These are phyloP conservation scores for Ceratocystis alfenasii DNA, from an alignment of 2,329 filamentous ascomycete genomes.

Conservation along the genomic window DNA sequence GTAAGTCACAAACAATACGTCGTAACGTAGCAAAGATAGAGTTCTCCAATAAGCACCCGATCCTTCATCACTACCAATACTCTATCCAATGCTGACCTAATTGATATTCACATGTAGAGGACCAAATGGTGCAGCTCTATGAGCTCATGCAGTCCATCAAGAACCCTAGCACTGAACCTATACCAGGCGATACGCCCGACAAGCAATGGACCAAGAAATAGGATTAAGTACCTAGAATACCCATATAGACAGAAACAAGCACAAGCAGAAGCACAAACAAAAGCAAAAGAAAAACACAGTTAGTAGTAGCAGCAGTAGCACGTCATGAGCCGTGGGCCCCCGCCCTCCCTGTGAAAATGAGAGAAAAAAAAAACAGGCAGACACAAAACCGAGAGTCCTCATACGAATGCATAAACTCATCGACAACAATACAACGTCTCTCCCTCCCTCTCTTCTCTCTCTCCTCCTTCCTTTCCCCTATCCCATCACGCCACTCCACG, in stretches of 20 bases:
- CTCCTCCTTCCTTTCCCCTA: neutral
- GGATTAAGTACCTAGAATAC: neutral
- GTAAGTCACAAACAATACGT: constrained; percentile 39
- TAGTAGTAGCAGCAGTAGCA: too few relatives aligned
- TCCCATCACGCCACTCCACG: neutral
- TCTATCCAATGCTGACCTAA: neutral
- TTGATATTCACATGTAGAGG: constrained; percentile 44
- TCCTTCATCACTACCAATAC: neutral
- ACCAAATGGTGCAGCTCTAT: constrained; percentile 87
- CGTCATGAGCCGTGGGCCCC: too few relatives aligned
- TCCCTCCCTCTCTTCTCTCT: neutral
- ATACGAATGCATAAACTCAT: neutral
- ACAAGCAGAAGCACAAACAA: neutral
- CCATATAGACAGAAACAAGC: neutral
- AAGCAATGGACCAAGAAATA: constrained; percentile 16
- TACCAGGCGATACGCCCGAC: constrained; percentile 6
- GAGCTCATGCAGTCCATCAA: constrained; percentile 80
- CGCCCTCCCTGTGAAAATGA: neutral
- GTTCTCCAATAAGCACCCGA: too few relatives aligned
- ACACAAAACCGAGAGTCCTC: constrained; percentile 4
- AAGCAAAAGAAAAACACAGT: neutral
- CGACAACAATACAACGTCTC: neutral
- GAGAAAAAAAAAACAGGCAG: neutral
- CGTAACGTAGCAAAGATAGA: too few relatives aligned
- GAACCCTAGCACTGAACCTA: constrained; percentile 27